Percentiles rank a stretch among this genome's conserved stretches.
Evolutionary conservation across 805 yeast species (phyloP).

Genomic region (Monosporozyma siamensis): DNA sequence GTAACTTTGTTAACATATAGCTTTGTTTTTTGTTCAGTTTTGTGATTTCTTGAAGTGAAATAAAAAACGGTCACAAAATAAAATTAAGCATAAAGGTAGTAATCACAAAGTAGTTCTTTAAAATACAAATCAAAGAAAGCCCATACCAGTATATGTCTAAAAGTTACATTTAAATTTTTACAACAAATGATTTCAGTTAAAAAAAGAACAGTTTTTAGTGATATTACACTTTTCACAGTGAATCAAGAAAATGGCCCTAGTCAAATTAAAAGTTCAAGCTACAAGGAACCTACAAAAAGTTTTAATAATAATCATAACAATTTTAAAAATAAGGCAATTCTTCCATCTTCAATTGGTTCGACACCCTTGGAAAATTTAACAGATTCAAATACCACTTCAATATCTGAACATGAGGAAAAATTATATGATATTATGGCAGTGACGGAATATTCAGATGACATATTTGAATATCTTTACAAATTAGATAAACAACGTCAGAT

Average conservation of each 20-base stretch:
- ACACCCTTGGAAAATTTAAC: no score
- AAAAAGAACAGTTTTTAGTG: constrained; percentile 1
- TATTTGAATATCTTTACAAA: constrained; percentile 65
- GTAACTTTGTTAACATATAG: no score
- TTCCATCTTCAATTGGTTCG: no score
- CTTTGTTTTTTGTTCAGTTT: no score
- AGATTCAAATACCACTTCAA: no score
- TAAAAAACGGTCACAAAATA: no score
- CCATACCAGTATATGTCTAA: no score
- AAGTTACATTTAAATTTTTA: not conserved
- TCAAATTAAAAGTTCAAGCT: not conserved
- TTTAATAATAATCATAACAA: not conserved
- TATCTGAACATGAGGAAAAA: not conserved
- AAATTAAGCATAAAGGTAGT: no score
- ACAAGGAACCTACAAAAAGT: not conserved
- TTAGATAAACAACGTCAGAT: constrained; percentile 64
- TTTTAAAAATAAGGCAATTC: no score
- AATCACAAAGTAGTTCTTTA: no score
- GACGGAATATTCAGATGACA: constrained; percentile 79
- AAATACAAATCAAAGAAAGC: no score
- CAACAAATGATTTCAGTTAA: not conserved
- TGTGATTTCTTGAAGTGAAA: no score
- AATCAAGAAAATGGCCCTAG: not conserved
- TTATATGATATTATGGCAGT: constrained; percentile 29
- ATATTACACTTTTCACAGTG: not conserved